A percentile compares a stretch with the other conserved stretches of the same genome.
These are phyloP conservation scores for Cyberlindnera galapagoensis DNA, from an alignment of 805 yeast genomes.

Conservation along the genomic window DNA sequence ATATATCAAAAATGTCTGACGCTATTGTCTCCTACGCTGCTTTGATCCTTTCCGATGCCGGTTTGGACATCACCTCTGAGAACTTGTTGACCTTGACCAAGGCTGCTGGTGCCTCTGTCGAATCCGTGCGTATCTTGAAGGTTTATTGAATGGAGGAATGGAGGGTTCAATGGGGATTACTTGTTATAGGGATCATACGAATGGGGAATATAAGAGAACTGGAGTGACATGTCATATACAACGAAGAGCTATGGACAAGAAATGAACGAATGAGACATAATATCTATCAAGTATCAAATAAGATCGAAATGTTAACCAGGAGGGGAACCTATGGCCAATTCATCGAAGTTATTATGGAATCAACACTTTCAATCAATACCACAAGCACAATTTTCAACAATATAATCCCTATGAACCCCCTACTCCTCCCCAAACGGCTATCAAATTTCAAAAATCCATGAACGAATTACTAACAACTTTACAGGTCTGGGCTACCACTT, in stretches of 20 bases:
- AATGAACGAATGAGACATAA: not conserved
- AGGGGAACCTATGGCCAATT: no score
- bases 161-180: no score
- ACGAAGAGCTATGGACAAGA: not conserved
- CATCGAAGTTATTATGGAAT: no score
- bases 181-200: no score
- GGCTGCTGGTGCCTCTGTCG: conserved; percentile 76
- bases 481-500: conserved; percentile 72
- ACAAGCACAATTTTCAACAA: no score
- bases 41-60: conserved; percentile 96
- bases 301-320: not conserved
- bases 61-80: conserved; percentile 83
- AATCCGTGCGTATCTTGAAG: conserved; percentile 33
- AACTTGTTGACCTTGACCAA: conserved; percentile 65
- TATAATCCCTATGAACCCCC: no score
- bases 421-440: no score
- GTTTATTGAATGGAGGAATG: conserved; percentile 2
- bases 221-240: no score
- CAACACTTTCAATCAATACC: no score
- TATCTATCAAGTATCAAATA: not conserved
- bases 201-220: no score
- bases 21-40: conserved; percentile 97
- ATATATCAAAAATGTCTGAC: conserved; percentile 65
- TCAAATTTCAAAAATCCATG: no score
- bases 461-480: conserved; percentile 17